Conservation (phyloP, 306 rosid species). For the Cucumis hystrix region DNA sequence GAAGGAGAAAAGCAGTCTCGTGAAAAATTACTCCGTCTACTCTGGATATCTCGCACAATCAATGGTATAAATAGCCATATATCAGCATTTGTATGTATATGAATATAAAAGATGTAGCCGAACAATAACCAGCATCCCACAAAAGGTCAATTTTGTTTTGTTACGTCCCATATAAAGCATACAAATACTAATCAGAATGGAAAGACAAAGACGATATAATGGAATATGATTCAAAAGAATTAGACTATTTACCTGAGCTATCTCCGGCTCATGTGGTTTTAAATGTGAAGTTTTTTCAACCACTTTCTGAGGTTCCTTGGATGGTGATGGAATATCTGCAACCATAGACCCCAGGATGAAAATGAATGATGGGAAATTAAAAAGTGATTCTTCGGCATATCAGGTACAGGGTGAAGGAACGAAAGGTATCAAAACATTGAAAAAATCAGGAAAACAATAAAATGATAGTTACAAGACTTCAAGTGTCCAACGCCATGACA, state of each 20-base stretch:
- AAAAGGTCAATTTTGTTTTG: not conserved
- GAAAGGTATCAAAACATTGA: not conserved
- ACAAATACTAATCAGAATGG: not conserved
- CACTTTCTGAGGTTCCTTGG: constrained; percentile 27
- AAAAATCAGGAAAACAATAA: not conserved
- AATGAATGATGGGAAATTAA: not conserved
- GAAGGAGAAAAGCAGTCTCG: constrained; percentile 39
- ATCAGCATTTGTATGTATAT: not conserved
- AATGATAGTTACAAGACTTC: not conserved
- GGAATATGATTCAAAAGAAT: not conserved
- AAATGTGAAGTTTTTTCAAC: constrained; percentile 28
- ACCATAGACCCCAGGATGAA: constrained; percentile 2
- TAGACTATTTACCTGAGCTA: constrained; percentile 31
- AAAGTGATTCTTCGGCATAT: not conserved
- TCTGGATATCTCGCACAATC: constrained; percentile 12
- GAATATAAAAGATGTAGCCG: not conserved
- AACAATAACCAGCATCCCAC: not conserved
- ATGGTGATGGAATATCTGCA: constrained; percentile 33
- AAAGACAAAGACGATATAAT: not conserved
- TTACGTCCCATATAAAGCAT: not conserved
- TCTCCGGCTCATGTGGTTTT: constrained; percentile 21
- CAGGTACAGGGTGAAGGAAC: not conserved
- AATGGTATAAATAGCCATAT: not conserved
- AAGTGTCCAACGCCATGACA: not conserved
- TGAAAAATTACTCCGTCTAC: constrained; percentile 19